Percentiles rank a stretch among this genome's conserved stretches.
Conservation (phyloP, 2,329 filamentous ascomycete genomes). For the Apiospora rasikravindrae region DNA sequence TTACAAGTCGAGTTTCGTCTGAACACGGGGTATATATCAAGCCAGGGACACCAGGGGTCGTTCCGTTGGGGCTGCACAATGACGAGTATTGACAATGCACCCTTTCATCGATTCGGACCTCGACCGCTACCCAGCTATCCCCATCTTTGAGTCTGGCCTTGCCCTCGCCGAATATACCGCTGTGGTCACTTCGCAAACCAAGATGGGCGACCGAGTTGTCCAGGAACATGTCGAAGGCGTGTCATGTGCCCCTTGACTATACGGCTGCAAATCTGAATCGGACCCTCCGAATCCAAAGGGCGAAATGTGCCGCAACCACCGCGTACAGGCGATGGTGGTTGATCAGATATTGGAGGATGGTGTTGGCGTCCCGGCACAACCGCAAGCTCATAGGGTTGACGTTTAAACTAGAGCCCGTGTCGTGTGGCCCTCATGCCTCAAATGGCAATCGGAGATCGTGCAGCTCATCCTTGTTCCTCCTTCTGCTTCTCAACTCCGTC, state of each 20-base stretch:
- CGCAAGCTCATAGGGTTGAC: background rate
- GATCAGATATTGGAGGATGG: background rate
- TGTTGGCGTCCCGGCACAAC: background rate
- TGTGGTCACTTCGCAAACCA: background rate
- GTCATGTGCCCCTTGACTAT: background rate
- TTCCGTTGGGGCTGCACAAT: background rate
- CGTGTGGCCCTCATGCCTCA: background rate
- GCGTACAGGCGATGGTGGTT: background rate
- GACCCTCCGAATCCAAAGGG: background rate
- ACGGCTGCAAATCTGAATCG: background rate
- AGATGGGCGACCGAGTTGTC: background rate
- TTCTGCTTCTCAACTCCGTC: background rate
- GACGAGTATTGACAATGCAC: background rate
- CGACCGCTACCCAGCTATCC: background rate
- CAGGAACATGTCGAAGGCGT: background rate
- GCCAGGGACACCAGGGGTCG: background rate
- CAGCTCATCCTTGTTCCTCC: constrained; percentile 18
- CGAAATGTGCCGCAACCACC: background rate
- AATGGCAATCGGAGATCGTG: background rate
- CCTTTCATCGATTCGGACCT: background rate
- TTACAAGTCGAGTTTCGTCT: background rate
- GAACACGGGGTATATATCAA: background rate
- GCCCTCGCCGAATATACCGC: background rate
- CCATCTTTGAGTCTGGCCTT: background rate
- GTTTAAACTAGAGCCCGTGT: background rate